Conservation (phyloP, 116 monocot genomes). For the Dioscorea cayenensis region DNA sequence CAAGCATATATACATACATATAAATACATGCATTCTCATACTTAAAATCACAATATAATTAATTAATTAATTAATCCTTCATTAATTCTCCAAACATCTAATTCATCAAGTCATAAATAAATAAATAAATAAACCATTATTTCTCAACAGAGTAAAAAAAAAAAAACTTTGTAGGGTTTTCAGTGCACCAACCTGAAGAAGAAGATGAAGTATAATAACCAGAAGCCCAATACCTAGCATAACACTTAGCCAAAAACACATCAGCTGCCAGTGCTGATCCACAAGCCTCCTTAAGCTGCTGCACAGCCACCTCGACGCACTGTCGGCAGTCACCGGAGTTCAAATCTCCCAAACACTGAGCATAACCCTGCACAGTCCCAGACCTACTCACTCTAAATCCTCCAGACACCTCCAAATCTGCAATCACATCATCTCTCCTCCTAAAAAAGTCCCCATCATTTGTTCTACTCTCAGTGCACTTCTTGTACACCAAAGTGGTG, state of each 20-base stretch:
- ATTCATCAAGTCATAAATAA: too few species aligned
- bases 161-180: background rate
- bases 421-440: conserved; percentile 65
- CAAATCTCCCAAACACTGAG: conserved; percentile 72
- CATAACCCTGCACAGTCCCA: conserved; percentile 65
- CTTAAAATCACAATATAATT: too few species aligned
- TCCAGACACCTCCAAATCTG: conserved; percentile 32
- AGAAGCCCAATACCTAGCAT: conserved; percentile 76
- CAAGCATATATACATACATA: too few species aligned
- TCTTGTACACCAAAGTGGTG: conserved; percentile 40
- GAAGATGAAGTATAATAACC: conserved; percentile 45
- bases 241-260: conserved; percentile 72
- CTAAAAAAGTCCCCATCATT: conserved; percentile 40
- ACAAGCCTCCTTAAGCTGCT: conserved; percentile 46
- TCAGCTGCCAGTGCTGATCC: conserved; percentile 57
- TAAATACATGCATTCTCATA: too few species aligned
- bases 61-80: too few species aligned
- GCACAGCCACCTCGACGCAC: conserved; percentile 57
- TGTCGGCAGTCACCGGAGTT: conserved; percentile 28
- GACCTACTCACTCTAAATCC: conserved; percentile 56
- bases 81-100: too few species aligned
- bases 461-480: conserved; percentile 39
- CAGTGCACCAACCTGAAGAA: conserved; percentile 6
- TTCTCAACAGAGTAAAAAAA: too few species aligned
- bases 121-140: too few species aligned